phyloP scores from a whole-genome alignment of 257 asterid genomes.

The Prunella vulgaris region DNA sequence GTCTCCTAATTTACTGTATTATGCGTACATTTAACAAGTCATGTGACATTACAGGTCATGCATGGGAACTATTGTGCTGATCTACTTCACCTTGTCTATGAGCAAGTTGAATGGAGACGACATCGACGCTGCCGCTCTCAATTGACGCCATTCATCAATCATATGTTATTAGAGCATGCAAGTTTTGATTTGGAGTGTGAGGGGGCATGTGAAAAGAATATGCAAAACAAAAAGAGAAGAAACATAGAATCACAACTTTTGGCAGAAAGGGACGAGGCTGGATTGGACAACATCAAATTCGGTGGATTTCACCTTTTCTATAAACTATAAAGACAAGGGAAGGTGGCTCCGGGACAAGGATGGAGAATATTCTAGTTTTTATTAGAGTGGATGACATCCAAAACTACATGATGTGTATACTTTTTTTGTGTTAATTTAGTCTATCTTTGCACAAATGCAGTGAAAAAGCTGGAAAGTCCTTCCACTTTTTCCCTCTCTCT shows the following conservation, averaged over 20 bases:
- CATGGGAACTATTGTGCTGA: conserved; percentile 59
- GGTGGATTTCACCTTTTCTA: conserved; percentile 12
- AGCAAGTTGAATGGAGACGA: conserved; percentile 30
- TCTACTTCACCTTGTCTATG: conserved; percentile 54
- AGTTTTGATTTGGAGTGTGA: not conserved
- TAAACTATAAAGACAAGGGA: conserved; percentile 27
- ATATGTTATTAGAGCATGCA: not conserved
- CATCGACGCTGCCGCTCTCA: not conserved
- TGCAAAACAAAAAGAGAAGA: conserved; percentile 23
- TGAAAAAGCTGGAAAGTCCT: conserved; percentile 18
- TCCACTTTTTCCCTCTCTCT: not conserved
- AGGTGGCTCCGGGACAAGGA: conserved; percentile 36
- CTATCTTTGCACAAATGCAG: conserved; percentile 11
- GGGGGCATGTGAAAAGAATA: conserved; percentile 15
- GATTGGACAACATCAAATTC: conserved; percentile 13
- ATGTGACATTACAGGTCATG: conserved; percentile 41
- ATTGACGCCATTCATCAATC: conserved; percentile 3
- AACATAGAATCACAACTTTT: not conserved
- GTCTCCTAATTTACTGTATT: too few species aligned
- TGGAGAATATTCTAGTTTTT: conserved; percentile 29
- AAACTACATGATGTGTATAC: conserved; percentile 28
- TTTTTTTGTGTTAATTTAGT: conserved; percentile 22
- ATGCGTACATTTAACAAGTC: not conserved
- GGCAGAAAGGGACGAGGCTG: conserved; percentile 19
- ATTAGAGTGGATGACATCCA: conserved; percentile 17